Evolutionary conservation across 148 eudicot genomes (phyloP), one percentile per base, ranked within the genome.

Genomic region (Silene uniflora): DNA sequence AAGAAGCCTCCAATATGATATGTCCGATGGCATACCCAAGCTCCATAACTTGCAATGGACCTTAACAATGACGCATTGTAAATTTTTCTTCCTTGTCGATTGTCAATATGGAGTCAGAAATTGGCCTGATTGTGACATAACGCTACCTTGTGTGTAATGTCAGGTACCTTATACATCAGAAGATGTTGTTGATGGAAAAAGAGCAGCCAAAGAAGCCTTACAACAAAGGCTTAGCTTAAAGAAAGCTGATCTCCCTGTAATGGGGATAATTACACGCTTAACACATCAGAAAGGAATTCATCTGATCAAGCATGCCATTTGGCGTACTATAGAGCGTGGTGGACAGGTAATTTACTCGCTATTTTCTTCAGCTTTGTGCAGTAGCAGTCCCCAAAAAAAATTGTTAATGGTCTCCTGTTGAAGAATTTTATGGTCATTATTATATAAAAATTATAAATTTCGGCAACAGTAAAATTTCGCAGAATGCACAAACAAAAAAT

Each of bases 201-300:
- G 71, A 75, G 93, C 94, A 69, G 97, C 99, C 73, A 95, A 95
- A 82, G 92, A 88, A 90, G 85, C 91, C 77, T 89, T 92, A 86
- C 99, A 95, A 73, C 88, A 89, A 80, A 87, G 81, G 78, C 90
- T 95, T 71, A 90, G 88, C 54, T 69, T 95, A 77, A 92, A 92
- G 62, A 82, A 77, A 59, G 91, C 81, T 56, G 94, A 95, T 83
- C 75, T 88, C 69, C 98, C 99, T 54, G 70, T 91, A 76, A 83
- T 95, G 61, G 99, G 98, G 70, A 86, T 95, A 70, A 88, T 95
- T 69, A 84, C 92, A 75, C 98, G 99, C 74, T 91, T 95, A 84
- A 95, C 99, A 78, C 92, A 89, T 87, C 99, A 95, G 79, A 95
- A 95, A 88, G 99, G 99, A 69, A 95, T 91, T 75, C 93, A 90